phyloP scores from a whole-genome alignment of 345 rosid genomes.

The Aquilaria yunnanensis region DNA sequence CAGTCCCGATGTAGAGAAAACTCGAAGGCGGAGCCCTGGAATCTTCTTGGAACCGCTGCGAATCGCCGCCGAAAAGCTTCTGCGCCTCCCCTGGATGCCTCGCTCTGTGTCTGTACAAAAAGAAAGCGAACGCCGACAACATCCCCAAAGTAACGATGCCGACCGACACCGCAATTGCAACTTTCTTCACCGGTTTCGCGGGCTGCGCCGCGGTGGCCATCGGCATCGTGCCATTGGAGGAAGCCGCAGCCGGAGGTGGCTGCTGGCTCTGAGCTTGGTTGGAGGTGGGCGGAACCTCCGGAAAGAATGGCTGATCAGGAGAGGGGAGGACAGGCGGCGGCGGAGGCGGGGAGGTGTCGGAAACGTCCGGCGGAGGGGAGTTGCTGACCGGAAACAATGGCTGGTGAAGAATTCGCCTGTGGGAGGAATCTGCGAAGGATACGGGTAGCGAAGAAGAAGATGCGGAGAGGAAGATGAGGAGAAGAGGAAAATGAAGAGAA shows the following conservation, averaged over 20 bases:
- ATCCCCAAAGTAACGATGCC: conserved; percentile 93
- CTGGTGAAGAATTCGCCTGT: conserved; percentile 79
- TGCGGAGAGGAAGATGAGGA: conserved; percentile 16
- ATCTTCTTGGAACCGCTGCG: conserved; percentile 46
- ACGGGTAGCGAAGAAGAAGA: conserved; percentile 5
- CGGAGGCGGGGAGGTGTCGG: conserved; percentile 17
- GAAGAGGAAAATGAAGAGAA: conserved; percentile 20
- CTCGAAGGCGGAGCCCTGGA: conserved; percentile 55
- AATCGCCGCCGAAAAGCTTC: conserved; percentile 62
- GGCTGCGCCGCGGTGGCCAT: conserved; percentile 68
- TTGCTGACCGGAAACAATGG: conserved; percentile 61
- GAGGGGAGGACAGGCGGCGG: conserved; percentile 45
- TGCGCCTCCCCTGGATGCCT: conserved; percentile 58
- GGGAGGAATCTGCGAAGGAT: conserved; percentile 9
- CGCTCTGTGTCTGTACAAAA: conserved; percentile 63
- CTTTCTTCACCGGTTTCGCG: conserved; percentile 63
- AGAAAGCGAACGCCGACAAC: conserved; percentile 87
- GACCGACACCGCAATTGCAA: conserved; percentile 81
- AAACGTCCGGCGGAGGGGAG: conserved; percentile 50
- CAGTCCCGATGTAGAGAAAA: conserved; percentile 85
- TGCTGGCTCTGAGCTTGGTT: conserved; percentile 41
- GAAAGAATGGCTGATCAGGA: conserved; percentile 90
- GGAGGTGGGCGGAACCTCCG: conserved; percentile 57
- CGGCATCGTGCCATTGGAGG: conserved; percentile 55
- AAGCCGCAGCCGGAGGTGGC: conserved; percentile 35